A percentile compares a stretch with the other conserved stretches of the same genome.
phyloP scores from a whole-genome alignment of 2,329 filamentous ascomycete genomes.

The Arthrobotrys entomopaga region DNA sequence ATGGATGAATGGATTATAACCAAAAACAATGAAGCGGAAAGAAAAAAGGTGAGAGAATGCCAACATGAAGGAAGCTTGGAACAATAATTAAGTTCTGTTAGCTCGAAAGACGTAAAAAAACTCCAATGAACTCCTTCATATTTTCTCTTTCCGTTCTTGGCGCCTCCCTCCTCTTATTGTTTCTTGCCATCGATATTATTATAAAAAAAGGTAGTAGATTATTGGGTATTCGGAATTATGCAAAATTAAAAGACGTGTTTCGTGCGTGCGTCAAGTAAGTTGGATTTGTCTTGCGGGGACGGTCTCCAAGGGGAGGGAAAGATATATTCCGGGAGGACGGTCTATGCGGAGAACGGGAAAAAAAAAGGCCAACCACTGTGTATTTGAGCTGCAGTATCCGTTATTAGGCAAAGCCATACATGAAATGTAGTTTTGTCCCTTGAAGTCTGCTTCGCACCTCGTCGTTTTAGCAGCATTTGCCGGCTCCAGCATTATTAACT shows the following conservation, averaged over 20 bases:
- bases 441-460: not conserved
- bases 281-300: conserved; percentile 40
- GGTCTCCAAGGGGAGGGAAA: conserved; percentile 19
- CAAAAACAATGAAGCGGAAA: not conserved
- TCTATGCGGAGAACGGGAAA: conserved; percentile 45
- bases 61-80: conserved; percentile 43
- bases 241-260: conserved; percentile 43
- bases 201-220: conserved; percentile 44
- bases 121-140: conserved; percentile 55
- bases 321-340: conserved; percentile 13
- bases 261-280: conserved; percentile 29
- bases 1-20: conserved; percentile 27
- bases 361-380: conserved; percentile 25
- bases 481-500: conserved; percentile 20
- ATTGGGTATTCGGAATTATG: conserved; percentile 55
- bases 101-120: conserved; percentile 53
- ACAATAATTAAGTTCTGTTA: conserved; percentile 45
- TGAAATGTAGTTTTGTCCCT: conserved; percentile 21
- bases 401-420: conserved; percentile 38
- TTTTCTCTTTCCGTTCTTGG: conserved; percentile 36
- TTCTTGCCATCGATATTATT: conserved; percentile 47
- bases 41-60: conserved; percentile 30
- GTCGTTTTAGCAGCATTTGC: conserved; percentile 46
- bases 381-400: conserved; percentile 40
- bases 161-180: conserved; percentile 24